These are phyloP conservation scores for Ascochyta lentis DNA, from an alignment of 2,329 filamentous ascomycete species.

Conservation along the genomic window DNA sequence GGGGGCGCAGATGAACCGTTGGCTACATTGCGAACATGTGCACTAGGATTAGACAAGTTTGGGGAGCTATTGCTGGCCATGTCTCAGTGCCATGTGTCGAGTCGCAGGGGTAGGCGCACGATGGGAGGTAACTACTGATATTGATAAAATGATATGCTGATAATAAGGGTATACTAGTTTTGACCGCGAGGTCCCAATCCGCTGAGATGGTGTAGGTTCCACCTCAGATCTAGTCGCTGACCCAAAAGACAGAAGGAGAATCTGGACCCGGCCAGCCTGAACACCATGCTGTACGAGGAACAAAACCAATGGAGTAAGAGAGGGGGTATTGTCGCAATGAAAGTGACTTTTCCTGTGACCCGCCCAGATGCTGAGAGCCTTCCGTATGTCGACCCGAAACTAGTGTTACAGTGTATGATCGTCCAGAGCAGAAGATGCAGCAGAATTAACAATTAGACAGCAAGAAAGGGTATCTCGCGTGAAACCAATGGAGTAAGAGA, in stretches of 20 bases:
- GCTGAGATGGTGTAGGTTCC: conserved; percentile 7
- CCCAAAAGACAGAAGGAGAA: conserved; percentile 27
- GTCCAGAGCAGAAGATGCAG: conserved; percentile 40
- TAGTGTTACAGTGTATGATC: conserved; percentile 47
- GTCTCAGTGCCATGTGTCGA: conserved; percentile 11
- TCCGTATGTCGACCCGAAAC: conserved; percentile 27
- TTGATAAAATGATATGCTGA: conserved; percentile 13
- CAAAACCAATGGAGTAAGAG: conserved; percentile 26
- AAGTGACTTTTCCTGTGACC: conserved; percentile 48
- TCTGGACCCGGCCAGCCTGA: conserved; percentile 36
- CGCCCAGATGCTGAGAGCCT: conserved; percentile 44
- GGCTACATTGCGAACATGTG: conserved; percentile 1
- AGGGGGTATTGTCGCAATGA: conserved; percentile 46
- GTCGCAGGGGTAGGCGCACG: conserved; percentile 1
- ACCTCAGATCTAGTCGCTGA: conserved; percentile 14
- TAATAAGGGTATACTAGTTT: conserved; percentile 21
- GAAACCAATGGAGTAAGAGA: conserved; percentile 33
- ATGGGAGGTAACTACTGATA: conserved; percentile 3
- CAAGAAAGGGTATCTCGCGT: conserved; percentile 51
- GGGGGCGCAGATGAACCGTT: conserved; percentile 2
- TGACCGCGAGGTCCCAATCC: conserved; percentile 23
- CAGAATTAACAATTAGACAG: conserved; percentile 47
- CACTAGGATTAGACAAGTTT: background rate
- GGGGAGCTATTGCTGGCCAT: conserved; percentile 5
- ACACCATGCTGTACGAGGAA: conserved; percentile 25